phyloP scores from a whole-genome alignment of 441 rosid genomes.

The Jatropha podagrica region DNA sequence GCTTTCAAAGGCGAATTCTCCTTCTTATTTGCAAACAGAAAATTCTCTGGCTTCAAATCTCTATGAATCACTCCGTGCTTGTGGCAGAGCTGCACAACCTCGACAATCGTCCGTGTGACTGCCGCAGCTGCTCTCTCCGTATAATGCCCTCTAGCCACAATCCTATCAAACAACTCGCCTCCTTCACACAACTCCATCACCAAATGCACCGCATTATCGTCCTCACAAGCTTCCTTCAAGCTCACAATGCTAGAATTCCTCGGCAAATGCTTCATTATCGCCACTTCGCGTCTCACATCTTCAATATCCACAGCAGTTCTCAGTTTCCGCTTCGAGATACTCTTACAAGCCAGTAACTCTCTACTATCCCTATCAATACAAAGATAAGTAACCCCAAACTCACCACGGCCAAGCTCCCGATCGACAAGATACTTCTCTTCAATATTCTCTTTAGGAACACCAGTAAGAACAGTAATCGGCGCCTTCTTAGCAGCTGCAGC shows the following conservation, averaged over 20 bases:
- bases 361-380: slow-evolving; percentile 78
- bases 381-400: slow-evolving; percentile 97
- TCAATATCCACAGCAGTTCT: slow-evolving; percentile 88
- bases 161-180: slow-evolving; percentile 98
- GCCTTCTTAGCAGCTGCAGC: slow-evolving; percentile 46
- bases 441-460: slow-evolving; percentile 74
- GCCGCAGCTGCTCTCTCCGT: slow-evolving; percentile 98
- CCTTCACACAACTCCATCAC: slow-evolving; percentile 99
- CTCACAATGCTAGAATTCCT: slow-evolving; percentile 83
- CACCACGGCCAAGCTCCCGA: slow-evolving; percentile 96
- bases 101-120: slow-evolving; percentile 87
- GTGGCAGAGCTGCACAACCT: slow-evolving; percentile 95
- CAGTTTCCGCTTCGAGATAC: slow-evolving; percentile 97
- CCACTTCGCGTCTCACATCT: slow-evolving; percentile 96
- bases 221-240: slow-evolving; percentile 98
- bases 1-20: slow-evolving; percentile 98
- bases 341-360: slow-evolving; percentile 91
- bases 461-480: slow-evolving; percentile 70
- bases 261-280: slow-evolving; percentile 95
- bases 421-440: slow-evolving; percentile 87
- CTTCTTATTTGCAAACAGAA: slow-evolving; percentile 93
- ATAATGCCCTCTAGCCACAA: slow-evolving; percentile 97
- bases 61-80: slow-evolving; percentile 96
- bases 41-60: slow-evolving; percentile 98
- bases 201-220: slow-evolving; percentile 95